Percentiles rank a stretch among this genome's conserved stretches.
These are phyloP conservation scores for Theobroma cacao DNA, from an alignment of 345 rosid species.

Conservation along the genomic window DNA sequence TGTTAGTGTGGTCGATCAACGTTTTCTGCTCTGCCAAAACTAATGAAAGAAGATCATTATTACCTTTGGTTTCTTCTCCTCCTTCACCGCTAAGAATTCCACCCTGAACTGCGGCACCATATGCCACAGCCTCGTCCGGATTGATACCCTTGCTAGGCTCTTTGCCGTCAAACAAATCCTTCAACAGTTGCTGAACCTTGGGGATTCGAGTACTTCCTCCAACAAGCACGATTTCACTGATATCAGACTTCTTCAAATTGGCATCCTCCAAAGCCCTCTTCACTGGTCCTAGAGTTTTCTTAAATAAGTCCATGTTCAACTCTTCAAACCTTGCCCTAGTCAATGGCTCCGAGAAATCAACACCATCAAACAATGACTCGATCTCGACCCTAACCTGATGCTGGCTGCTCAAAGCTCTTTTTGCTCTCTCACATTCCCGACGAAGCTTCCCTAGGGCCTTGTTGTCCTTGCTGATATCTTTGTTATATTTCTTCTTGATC, in stretches of 20 bases:
- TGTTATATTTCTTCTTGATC: constrained; percentile 44
- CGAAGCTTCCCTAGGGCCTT: constrained; percentile 45
- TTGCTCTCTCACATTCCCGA: constrained; percentile 41
- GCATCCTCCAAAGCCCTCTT: constrained; percentile 18
- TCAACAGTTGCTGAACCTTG: constrained; percentile 15
- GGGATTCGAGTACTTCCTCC: constrained; percentile 30
- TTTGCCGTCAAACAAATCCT: constrained; percentile 18
- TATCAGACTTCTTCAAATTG: constrained; percentile 9
- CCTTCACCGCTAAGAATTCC: constrained; percentile 22
- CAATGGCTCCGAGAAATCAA: constrained; percentile 36
- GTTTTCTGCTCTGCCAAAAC: no score
- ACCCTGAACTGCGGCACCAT: constrained; percentile 26
- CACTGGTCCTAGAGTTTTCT: constrained; percentile 12
- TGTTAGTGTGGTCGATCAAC: no score
- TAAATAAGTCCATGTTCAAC: constrained; percentile 14
- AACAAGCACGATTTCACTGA: constrained; percentile 24
- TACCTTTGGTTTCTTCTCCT: neutral
- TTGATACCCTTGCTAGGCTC: constrained; percentile 20
- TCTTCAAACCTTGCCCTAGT: constrained; percentile 17
- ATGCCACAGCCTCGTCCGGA: constrained; percentile 30
- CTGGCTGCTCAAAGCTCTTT: constrained; percentile 52
- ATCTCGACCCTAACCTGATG: constrained; percentile 50
- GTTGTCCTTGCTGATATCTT: constrained; percentile 45
- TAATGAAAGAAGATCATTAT: neutral
- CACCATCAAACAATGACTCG: constrained; percentile 39